Percentiles rank a stretch among this genome's conserved stretches.
These are phyloP conservation scores for Amanita pallidorosea DNA, from an alignment of 768 basidiomycete species.

Conservation along the genomic window DNA sequence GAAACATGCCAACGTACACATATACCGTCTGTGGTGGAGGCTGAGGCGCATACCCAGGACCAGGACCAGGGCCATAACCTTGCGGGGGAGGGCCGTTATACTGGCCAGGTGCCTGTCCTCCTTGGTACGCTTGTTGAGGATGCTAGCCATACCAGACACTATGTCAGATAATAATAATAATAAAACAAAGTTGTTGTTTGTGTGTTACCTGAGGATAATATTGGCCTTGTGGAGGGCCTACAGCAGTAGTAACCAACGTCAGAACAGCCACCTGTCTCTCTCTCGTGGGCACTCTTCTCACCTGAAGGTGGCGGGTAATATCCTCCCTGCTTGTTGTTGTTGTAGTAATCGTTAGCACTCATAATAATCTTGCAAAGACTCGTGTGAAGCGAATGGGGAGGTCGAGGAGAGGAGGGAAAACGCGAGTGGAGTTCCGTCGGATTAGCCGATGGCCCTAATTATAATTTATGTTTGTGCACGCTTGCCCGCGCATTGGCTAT, in stretches of 20 bases:
- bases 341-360: conserved; percentile 74
- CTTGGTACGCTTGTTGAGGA: conserved; percentile 62
- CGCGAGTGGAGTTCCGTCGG: conserved; percentile 6
- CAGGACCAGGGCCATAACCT: conserved; percentile 20
- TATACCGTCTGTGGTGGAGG: conserved; percentile 67
- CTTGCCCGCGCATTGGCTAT: conserved; percentile 8
- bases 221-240: conserved; percentile 44
- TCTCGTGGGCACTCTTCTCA: conserved; percentile 1
- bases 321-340: conserved; percentile 33
- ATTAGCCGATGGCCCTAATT: conserved; percentile 1
- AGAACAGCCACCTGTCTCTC: conserved; percentile 3
- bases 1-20: conserved; percentile 49
- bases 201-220: conserved; percentile 51
- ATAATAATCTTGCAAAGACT: conserved; percentile 20
- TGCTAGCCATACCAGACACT: conserved; percentile 64
- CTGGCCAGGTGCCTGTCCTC: conserved; percentile 25
- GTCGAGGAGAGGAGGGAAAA: conserved; percentile 7
- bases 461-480: conserved; percentile 20
- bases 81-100: conserved; percentile 19
- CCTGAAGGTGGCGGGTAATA: conserved; percentile 29
- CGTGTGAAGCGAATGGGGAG: background rate
- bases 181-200: background rate
- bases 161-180: background rate
- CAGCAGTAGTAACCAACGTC: conserved; percentile 12
- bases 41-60: conserved; percentile 44